Evolutionary conservation across 2,329 filamentous ascomycete genomes (phyloP).

Genomic region (Neophaeococcomyces mojaviensis): DNA sequence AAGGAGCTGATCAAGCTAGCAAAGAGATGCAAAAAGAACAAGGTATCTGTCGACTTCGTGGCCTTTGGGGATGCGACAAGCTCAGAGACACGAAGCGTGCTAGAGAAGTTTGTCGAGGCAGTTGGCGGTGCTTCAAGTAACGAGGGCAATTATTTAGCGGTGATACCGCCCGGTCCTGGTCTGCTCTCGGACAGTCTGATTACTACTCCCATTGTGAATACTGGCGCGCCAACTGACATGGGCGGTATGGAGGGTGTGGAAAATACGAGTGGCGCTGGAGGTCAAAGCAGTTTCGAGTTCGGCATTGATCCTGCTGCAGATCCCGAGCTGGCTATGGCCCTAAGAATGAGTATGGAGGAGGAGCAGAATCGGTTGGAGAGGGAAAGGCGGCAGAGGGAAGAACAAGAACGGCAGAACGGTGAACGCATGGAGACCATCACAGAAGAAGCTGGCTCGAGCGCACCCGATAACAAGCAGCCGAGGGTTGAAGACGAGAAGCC

Average conservation of each 20-base stretch:
- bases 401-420: conserved; percentile 60
- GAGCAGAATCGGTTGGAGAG: conserved; percentile 91
- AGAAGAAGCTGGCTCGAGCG: conserved; percentile 49
- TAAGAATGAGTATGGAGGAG: conserved; percentile 97
- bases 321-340: conserved; percentile 84
- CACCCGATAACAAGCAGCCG: conserved; percentile 20
- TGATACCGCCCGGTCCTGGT: conserved; percentile 84
- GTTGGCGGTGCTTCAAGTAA: conserved; percentile 63
- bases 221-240: conserved; percentile 38
- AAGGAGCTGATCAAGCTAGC: conserved; percentile 82
- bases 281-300: conserved; percentile 68
- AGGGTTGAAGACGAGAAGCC: conserved; percentile 22
- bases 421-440: conserved; percentile 65
- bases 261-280: conserved; percentile 44
- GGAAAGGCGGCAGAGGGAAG: conserved; percentile 65
- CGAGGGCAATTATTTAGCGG: conserved; percentile 83
- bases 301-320: conserved; percentile 87
- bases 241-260: conserved; percentile 49
- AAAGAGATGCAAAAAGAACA: conserved; percentile 98
- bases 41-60: conserved; percentile 87
- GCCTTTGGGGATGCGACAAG: conserved; percentile 82
- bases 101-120: conserved; percentile 85
- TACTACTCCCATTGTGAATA: conserved; percentile 69
- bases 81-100: conserved; percentile 79
- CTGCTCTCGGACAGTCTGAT: conserved; percentile 88